These are phyloP conservation scores for Allium fistulosum DNA, from an alignment of 106 monocot species.

Conservation along the genomic window DNA sequence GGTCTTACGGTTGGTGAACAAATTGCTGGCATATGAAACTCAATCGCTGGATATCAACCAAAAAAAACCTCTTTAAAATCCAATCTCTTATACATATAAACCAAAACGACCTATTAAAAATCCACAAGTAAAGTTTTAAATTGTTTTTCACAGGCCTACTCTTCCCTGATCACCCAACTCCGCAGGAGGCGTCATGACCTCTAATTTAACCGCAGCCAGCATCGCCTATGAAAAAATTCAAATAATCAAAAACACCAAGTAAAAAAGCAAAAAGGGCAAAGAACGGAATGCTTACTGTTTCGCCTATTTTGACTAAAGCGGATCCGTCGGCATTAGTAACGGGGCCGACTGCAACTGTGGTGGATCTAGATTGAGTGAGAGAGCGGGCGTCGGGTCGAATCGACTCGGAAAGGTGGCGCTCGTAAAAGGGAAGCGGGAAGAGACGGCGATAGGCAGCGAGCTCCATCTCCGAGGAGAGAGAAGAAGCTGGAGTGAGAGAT, in stretches of 20 bases:
- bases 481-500: too few species aligned
- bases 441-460: constrained; percentile 92
- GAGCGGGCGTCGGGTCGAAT: constrained; percentile 76
- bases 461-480: constrained; percentile 63
- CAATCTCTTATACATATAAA: too few species aligned
- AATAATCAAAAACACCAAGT: too few species aligned
- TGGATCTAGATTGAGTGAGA: constrained; percentile 44
- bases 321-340: constrained; percentile 79
- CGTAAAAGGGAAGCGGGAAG: constrained; percentile 79
- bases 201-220: constrained; percentile 84
- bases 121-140: neutral
- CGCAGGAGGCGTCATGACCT: constrained; percentile 73
- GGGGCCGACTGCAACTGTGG: constrained; percentile 63
- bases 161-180: constrained; percentile 68
- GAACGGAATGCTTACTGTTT: constrained; percentile 40
- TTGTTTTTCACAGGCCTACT: constrained; percentile 29
- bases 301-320: constrained; percentile 81
- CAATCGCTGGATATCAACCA: constrained; percentile 42
- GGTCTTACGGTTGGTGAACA: constrained; percentile 84
- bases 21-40: constrained; percentile 92
- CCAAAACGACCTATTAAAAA: neutral
- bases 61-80: too few species aligned
- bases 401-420: constrained; percentile 74
- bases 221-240: constrained; percentile 35
- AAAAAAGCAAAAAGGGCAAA: neutral